Conservation (phyloP, 2,329 filamentous ascomycete species). For the Cordyceps cateniannulata region DNA sequence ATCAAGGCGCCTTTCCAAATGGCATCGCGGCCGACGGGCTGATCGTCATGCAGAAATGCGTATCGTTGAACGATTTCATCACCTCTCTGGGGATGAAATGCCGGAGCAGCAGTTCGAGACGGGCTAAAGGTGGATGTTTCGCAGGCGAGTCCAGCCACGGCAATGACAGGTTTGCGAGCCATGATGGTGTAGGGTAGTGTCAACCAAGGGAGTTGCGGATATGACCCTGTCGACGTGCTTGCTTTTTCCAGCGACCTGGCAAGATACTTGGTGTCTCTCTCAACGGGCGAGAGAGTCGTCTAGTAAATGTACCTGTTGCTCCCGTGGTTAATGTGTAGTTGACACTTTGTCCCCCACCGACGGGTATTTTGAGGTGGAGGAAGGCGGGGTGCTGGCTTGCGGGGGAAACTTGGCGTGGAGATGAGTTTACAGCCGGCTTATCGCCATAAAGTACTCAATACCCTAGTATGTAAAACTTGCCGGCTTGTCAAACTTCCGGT, state of each 20-base stretch:
- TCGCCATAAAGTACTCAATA: neutral
- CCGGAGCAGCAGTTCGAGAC: constrained; percentile 38
- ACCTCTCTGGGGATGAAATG: constrained; percentile 42
- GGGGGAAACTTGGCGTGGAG: neutral
- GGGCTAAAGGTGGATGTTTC: constrained; percentile 49
- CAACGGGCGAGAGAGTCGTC: neutral
- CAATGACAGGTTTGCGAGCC: constrained; percentile 34
- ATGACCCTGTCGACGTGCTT: neutral
- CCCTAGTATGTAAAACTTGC: neutral
- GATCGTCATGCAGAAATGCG: constrained; percentile 35
- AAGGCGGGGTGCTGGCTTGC: neutral
- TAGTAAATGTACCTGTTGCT: neutral
- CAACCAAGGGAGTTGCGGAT: neutral
- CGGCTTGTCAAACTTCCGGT: neutral
- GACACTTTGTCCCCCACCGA: neutral
- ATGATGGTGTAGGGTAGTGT: constrained; percentile 9
- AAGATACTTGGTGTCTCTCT: neutral
- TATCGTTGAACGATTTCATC: constrained; percentile 38
- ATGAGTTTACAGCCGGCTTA: neutral
- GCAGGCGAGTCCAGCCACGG: constrained; percentile 45
- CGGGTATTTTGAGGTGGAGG: neutral
- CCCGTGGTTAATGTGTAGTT: neutral
- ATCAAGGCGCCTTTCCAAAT: constrained; percentile 45
- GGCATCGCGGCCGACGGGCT: constrained; percentile 33
- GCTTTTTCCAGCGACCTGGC: too few species aligned